Evolutionary conservation across 2,329 filamentous ascomycete species (phyloP), one percentile per base, ranked within the genome.

Genomic region (Verticillium longisporum): DNA sequence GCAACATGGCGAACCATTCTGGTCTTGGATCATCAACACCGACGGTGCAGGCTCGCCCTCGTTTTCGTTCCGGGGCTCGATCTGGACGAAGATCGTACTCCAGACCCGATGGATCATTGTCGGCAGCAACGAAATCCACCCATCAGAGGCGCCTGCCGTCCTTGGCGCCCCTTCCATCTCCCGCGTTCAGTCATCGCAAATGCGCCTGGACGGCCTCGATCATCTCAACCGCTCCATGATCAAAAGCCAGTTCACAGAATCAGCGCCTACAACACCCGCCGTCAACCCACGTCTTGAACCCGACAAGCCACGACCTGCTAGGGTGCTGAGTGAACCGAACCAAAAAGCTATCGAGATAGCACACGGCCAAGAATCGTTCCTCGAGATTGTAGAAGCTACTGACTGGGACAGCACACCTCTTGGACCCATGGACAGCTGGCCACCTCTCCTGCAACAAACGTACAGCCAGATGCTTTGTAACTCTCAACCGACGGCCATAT

Each of bases 401-500:
- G 74, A 83, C 65, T 84, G 81, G 81, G 70, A 71, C 3, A 68
- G 68, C 13, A 82, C 80, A 1, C 73, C 77, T 2, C 68, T 83
- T 1, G 82, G 82, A 0, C 75, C 76, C 1, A 76, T 83, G 69
- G 64, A 72, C 2, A 68, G 67, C 58, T 84, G 82, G 81, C 73
- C 77, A n/a, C 58, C 71, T 5, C 72, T 77, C 26, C 74, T 84
- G 26, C 78, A 80, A 37, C 77, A 81, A 60, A 72, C 73, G 4
- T 77, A 77, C 59, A 74, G 75, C 45, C 74, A 80, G 61, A 71
- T 78, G 14, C 71, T 80, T 55, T 74, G 76, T 18, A 78, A 80
- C 66, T 75, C 75, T 5, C 71, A 75, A 18, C 81, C 83, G 4
- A 79, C 82, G 31, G 83, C 83, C 10, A 84, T 87, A 73, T 88